Evolutionary conservation across 768 basidiomycete species (phyloP).

Genomic region (Boletus rubroflammeus): DNA sequence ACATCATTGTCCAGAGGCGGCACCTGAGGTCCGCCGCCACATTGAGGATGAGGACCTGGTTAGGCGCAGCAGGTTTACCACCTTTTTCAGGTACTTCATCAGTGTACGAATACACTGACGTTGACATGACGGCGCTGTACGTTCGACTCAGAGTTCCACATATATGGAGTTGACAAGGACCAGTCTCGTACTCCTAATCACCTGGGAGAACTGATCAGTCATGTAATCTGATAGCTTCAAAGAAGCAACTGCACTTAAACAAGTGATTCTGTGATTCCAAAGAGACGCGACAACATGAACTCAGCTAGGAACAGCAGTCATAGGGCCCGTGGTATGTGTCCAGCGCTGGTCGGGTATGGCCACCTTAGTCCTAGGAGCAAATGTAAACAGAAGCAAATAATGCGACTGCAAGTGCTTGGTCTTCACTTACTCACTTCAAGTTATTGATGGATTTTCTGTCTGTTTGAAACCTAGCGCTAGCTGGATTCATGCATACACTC

Average conservation of each 20-base stretch:
- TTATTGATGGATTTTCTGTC: too few species aligned
- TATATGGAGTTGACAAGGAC: neutral
- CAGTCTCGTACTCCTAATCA: too few species aligned
- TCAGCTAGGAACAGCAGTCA: neutral
- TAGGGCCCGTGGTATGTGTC: neutral
- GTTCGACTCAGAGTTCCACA: neutral
- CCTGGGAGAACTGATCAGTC: neutral
- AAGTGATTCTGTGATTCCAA: neutral
- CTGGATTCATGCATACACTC: neutral
- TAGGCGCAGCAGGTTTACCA: neutral
- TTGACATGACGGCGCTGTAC: neutral
- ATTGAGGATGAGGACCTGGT: neutral
- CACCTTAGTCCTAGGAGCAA: slow-evolving; percentile 4
- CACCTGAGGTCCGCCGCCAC: slow-evolving; percentile 6
- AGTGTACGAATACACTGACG: neutral
- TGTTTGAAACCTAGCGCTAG: too few species aligned
- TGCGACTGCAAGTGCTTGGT: too few species aligned
- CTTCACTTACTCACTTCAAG: too few species aligned
- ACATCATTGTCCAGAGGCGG: slow-evolving; percentile 5
- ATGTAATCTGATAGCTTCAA: neutral
- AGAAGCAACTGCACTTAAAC: slow-evolving; percentile 6
- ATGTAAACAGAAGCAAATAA: slow-evolving; percentile 15
- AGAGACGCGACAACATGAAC: neutral
- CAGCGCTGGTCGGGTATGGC: slow-evolving; percentile 5
- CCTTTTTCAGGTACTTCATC: slow-evolving; percentile 10